A percentile compares a stretch with the other conserved stretches of the same genome.
phyloP scores from a whole-genome alignment of 2,329 filamentous ascomycete species.

The Akanthomyces uredinophilus region DNA sequence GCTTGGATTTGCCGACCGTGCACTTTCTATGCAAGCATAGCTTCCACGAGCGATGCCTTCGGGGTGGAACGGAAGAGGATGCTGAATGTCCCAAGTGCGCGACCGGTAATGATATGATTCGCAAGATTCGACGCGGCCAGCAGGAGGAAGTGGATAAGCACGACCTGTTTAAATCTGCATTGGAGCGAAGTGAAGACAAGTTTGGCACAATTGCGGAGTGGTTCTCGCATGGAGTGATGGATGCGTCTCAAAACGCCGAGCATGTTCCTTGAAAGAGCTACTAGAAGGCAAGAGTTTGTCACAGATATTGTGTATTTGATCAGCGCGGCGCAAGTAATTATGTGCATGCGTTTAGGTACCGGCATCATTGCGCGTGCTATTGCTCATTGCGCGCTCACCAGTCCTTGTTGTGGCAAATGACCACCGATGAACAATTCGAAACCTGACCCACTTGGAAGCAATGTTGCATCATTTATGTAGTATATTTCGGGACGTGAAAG shows the following conservation, averaged over 20 bases:
- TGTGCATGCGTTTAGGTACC: no score
- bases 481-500: no score
- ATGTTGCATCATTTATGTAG: no score
- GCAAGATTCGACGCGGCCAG: constrained; percentile 80
- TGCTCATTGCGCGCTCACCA: no score
- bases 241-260: constrained; percentile 38
- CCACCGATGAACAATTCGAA: no score
- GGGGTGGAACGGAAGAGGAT: constrained; percentile 45
- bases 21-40: constrained; percentile 97
- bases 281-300: neutral
- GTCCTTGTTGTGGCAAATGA: no score
- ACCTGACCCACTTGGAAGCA: no score
- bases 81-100: constrained; percentile 85
- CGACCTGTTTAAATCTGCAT: constrained; percentile 78
- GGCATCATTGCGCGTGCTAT: no score
- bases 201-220: constrained; percentile 93
- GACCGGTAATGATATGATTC: constrained; percentile 78
- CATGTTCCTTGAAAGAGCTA: constrained; percentile 8
- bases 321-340: neutral
- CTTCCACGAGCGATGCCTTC: constrained; percentile 87
- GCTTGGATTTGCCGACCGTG: constrained; percentile 80
- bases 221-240: constrained; percentile 91
- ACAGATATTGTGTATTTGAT: neutral
- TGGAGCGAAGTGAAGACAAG: constrained; percentile 71
- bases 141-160: constrained; percentile 81